A percentile compares a stretch with the other conserved stretches of the same genome.
Conservation (phyloP, 345 rosid species). For the Syzygium oleosum region DNA sequence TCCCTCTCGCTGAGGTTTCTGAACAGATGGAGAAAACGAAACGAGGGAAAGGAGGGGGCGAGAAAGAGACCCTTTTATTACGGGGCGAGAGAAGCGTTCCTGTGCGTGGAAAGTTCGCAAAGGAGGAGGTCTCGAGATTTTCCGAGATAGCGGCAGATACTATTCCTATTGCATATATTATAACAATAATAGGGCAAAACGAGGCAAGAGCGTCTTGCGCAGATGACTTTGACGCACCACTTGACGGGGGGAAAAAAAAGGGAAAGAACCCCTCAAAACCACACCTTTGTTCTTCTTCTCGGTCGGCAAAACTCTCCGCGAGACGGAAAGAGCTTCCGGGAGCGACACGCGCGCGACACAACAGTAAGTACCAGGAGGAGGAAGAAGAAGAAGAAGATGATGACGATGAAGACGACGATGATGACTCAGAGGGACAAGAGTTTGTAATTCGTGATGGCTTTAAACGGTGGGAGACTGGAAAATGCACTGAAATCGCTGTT, state of each 20-base stretch:
- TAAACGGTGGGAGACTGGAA: background rate
- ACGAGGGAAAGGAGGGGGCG: background rate
- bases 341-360: background rate
- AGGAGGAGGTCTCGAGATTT: background rate
- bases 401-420: background rate
- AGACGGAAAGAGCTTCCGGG: background rate
- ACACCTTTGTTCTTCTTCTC: background rate
- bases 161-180: background rate
- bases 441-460: background rate
- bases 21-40: background rate
- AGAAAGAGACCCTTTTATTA: background rate
- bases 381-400: background rate
- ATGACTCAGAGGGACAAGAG: background rate
- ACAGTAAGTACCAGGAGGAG: background rate
- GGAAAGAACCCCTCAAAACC: background rate
- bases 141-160: background rate
- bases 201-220: background rate
- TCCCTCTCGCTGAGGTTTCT: background rate
- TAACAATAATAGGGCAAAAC: background rate
- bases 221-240: background rate
- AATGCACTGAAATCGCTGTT: background rate
- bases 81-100: background rate
- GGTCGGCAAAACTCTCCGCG: background rate
- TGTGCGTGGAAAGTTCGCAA: background rate
- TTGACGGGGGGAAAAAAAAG: background rate